These are phyloP conservation scores for Lolium perenne DNA, from an alignment of 176 grass and related monocot genomes.

Conservation along the genomic window DNA sequence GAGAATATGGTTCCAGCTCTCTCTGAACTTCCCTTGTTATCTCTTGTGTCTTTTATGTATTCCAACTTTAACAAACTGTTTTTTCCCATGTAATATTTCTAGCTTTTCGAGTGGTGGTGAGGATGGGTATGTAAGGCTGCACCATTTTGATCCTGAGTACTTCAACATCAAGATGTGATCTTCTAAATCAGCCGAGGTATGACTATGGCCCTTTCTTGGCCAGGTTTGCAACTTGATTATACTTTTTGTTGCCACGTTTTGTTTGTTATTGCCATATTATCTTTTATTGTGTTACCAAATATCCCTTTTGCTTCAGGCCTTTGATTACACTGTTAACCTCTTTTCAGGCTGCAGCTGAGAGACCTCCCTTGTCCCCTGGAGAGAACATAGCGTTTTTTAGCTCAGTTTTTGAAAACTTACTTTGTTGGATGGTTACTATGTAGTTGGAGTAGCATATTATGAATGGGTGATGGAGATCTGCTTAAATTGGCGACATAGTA, in stretches of 20 bases:
- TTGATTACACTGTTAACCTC: background rate
- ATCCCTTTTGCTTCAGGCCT: background rate
- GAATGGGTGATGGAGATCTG: background rate
- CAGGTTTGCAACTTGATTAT: too few relatives aligned
- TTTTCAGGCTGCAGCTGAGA: conserved; percentile 3
- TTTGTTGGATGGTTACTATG: conserved; percentile 6
- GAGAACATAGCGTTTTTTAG: background rate
- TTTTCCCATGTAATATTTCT: background rate
- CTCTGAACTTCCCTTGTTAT: background rate
- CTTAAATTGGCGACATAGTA: background rate
- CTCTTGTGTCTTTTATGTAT: background rate
- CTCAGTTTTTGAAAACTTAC: background rate
- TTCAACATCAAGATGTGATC: conserved; percentile 78
- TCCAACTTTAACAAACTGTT: background rate
- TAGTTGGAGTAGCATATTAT: background rate
- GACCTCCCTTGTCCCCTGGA: background rate
- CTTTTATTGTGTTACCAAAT: background rate
- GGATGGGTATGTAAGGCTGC: conserved; percentile 93
- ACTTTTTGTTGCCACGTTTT: background rate
- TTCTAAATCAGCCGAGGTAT: background rate
- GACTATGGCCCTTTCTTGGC: background rate
- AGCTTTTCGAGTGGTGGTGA: conserved; percentile 93
- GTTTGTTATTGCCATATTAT: too few relatives aligned
- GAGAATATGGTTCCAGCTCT: background rate
- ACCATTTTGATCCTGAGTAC: conserved; percentile 88